Base-by-base conservation (phyloP, 1,284 basidiomycete species). In the Microbotryum violaceum region DNA sequence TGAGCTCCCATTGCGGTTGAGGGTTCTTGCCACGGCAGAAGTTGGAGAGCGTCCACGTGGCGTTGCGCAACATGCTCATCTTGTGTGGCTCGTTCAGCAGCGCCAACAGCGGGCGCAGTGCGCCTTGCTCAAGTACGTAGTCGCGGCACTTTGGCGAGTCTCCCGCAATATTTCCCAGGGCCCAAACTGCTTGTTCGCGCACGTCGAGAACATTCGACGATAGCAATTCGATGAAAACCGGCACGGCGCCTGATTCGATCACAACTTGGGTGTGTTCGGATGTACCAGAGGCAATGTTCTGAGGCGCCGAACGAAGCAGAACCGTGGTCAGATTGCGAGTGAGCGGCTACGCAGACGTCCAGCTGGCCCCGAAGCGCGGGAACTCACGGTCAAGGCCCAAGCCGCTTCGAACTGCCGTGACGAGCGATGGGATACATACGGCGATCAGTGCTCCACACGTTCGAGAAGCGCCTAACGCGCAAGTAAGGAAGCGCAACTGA, bases 231-330 rank as follows among this genome's bases (percentile, higher is more conserved):
- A 99, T 97, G 74, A 97, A 97, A 77, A 93, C 87, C n/a, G 93
- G 93, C 31, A 98, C 93, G 47, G 94, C 94, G 62, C 88, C 86
- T 42, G 92, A 88, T 69, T 83, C 85, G 76, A 99, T 98, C 60
- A 98, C 96, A 63, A 97, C 91, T 78, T 97, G 91, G 52, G 93
- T 99, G 77, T 99, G 96, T 70, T 96, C 91, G 42, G 93, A 93
- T 45, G 96, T 99, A 55, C 96, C 96, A 57, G 96, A 98, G 20
- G 96, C 96, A 70, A 99, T 98, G 81, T 99, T 99, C 37, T 42
- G 37, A 42, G 16, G 37, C 37, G 14, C 12, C 37, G 37, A 42
- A 18, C 12, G 37, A 42, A 42, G 37, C 37, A 42, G 14, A 42
- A 10, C 16, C 16, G 37, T 16, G 37, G 12, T 42, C 12, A 42